These are phyloP conservation scores for Trypanosoma avium DNA, from an alignment of 208 protist species.

Conservation along the genomic window DNA sequence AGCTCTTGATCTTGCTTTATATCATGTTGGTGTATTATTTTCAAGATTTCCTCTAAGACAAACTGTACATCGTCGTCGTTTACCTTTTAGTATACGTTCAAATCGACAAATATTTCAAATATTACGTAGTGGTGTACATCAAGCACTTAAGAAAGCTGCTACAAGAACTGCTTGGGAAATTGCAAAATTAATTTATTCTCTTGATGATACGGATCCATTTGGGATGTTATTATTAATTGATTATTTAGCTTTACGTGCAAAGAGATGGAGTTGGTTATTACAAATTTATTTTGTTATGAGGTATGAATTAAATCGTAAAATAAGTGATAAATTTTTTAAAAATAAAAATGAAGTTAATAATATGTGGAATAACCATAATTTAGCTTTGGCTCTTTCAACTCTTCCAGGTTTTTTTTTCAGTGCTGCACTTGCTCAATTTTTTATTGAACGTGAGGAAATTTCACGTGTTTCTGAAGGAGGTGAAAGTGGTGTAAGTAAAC, in stretches of 20 bases:
- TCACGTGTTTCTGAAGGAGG: background rate
- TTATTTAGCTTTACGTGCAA: conserved; percentile 74
- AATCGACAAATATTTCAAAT: conserved; percentile 61
- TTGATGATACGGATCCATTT: conserved; percentile 65
- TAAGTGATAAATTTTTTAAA: background rate
- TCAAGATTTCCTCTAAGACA: conserved; percentile 50
- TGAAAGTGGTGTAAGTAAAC: conserved; percentile 20
- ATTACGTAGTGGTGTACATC: conserved; percentile 61
- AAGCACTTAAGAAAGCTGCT: conserved; percentile 70
- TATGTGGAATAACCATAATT: conserved; percentile 15
- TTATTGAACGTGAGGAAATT: conserved; percentile 58
- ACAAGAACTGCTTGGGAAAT: conserved; percentile 72
- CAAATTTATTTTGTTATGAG: conserved; percentile 37
- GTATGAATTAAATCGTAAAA: conserved; percentile 6
- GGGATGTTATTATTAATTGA: conserved; percentile 69
- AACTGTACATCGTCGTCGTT: conserved; percentile 50
- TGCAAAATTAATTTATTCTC: conserved; percentile 66
- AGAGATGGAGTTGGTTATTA: conserved; percentile 84
- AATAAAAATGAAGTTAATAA: conserved; percentile 3
- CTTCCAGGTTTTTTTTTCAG: conserved; percentile 80
- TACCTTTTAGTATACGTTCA: conserved; percentile 35
- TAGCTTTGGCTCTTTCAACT: conserved; percentile 31
- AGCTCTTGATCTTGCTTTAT: conserved; percentile 77
- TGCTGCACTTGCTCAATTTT: conserved; percentile 69
- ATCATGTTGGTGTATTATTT: conserved; percentile 71